A percentile compares a stretch with the other conserved stretches of the same genome.
Evolutionary conservation across 306 rosid genomes (phyloP).

Genomic region (Fragaria ananassa): DNA sequence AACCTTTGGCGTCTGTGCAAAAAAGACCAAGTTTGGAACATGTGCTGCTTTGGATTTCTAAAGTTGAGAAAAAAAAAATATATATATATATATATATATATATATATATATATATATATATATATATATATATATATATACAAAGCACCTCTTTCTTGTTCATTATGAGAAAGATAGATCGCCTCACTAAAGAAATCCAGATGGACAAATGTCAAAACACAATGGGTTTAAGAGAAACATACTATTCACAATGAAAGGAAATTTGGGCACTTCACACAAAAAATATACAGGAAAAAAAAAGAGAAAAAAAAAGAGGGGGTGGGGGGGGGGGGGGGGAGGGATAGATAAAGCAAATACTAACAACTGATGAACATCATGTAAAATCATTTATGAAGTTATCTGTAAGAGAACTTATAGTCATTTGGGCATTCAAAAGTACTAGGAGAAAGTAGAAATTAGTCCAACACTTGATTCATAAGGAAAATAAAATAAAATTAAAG

Average conservation of each 20-base stretch:
- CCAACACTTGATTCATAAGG: neutral
- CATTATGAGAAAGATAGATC: neutral
- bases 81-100: too few species aligned
- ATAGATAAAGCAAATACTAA: neutral
- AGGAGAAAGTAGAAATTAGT: neutral
- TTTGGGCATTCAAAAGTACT: neutral
- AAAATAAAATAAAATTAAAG: neutral
- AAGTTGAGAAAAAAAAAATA: too few species aligned
- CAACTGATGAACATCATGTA: neutral
- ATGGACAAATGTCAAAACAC: neutral
- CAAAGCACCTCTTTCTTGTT: neutral
- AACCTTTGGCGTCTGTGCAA: neutral
- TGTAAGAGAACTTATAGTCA: neutral
- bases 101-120: too few species aligned
- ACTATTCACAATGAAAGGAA: neutral
- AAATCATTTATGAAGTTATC: neutral
- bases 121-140: too few species aligned
- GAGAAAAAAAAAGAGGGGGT: too few species aligned
- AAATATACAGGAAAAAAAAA: too few species aligned
- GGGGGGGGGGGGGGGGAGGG: too few species aligned
- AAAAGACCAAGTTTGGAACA: neutral
- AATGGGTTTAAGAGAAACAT: neutral
- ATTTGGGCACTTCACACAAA: neutral
- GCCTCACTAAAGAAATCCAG: neutral
- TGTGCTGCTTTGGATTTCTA: neutral